phyloP scores from a whole-genome alignment of 2,329 filamentous ascomycete species.

The Fusarium subglutinans region DNA sequence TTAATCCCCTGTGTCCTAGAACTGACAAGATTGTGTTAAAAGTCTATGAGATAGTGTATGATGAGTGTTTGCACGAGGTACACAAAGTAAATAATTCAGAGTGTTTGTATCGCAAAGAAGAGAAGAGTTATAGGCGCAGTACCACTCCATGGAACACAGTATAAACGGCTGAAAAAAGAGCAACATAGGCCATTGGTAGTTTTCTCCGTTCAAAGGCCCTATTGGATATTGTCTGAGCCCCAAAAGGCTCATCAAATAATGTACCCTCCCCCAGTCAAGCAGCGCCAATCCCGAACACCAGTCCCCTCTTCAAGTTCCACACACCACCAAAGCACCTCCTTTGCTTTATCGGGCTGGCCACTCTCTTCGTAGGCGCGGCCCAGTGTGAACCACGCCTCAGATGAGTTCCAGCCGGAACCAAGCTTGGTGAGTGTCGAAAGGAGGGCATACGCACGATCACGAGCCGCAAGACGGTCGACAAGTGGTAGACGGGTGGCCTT shows the following conservation, averaged over 20 bases:
- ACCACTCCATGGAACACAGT: not conserved
- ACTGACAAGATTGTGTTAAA: not conserved
- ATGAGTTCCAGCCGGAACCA: constrained; percentile 87
- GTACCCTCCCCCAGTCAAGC: constrained; percentile 73
- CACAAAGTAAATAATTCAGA: not conserved
- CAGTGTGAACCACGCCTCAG: constrained; percentile 92
- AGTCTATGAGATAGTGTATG: not conserved
- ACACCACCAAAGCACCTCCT: constrained; percentile 96
- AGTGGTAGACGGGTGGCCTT: constrained; percentile 72
- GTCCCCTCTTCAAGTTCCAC: constrained; percentile 90
- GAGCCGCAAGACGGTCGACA: constrained; percentile 84
- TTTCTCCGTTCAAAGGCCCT: constrained; percentile 1
- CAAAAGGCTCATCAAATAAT: constrained; percentile 51
- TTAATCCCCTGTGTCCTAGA: not conserved
- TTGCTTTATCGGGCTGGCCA: constrained; percentile 85
- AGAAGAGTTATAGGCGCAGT: not conserved
- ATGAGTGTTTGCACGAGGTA: not conserved
- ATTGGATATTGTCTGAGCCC: not conserved
- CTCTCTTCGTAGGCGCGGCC: constrained; percentile 89
- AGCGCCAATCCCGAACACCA: constrained; percentile 81
- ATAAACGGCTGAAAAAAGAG: not conserved
- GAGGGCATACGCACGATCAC: constrained; percentile 87
- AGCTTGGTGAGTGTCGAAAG: constrained; percentile 85
- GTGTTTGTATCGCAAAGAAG: constrained; percentile 10
- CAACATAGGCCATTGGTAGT: not conserved